A percentile compares a stretch with the other conserved stretches of the same genome.
These are phyloP conservation scores for Kwoniella pini DNA, from an alignment of 768 basidiomycete species.

Conservation along the genomic window DNA sequence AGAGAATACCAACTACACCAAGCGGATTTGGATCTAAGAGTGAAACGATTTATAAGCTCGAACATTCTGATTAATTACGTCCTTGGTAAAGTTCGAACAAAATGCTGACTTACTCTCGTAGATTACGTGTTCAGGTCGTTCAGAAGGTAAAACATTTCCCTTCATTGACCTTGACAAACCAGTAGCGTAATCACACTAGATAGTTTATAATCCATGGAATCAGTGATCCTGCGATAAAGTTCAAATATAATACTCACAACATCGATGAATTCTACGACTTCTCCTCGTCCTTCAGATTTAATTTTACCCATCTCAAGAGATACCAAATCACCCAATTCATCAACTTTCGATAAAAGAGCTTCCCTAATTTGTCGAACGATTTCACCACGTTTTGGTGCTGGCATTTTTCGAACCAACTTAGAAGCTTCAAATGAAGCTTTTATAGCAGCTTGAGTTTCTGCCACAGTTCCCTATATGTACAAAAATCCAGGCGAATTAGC, in stretches of 20 bases:
- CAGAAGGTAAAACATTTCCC: slow-evolving; percentile 80
- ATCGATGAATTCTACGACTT: slow-evolving; percentile 93
- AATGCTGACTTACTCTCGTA: slow-evolving; percentile 66
- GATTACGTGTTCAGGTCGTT: slow-evolving; percentile 86
- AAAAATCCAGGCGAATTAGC: too few species aligned
- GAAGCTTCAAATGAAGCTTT: slow-evolving; percentile 74
- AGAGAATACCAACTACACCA: slow-evolving; percentile 70
- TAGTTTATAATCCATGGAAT: too few species aligned
- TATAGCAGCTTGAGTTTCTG: slow-evolving; percentile 71
- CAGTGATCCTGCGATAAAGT: not conserved
- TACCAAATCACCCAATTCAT: slow-evolving; percentile 48
- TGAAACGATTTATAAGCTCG: too few species aligned
- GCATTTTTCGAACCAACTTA: slow-evolving; percentile 68
- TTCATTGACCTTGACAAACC: slow-evolving; percentile 94
- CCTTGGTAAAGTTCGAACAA: not conserved
- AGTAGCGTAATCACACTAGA: slow-evolving; percentile 88
- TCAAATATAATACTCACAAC: slow-evolving; percentile 63
- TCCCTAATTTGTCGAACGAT: slow-evolving; percentile 83
- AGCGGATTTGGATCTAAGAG: slow-evolving; percentile 83
- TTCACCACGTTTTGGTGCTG: slow-evolving; percentile 85
- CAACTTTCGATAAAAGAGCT: slow-evolving; percentile 73
- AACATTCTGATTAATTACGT: slow-evolving; percentile 9
- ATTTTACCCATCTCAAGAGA: slow-evolving; percentile 68
- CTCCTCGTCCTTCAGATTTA: slow-evolving; percentile 81
- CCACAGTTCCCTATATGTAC: slow-evolving; percentile 64